Base-by-base conservation (phyloP, 192 early-diverging fungal genomes). In the Chytriomyces hyalinus region DNA sequence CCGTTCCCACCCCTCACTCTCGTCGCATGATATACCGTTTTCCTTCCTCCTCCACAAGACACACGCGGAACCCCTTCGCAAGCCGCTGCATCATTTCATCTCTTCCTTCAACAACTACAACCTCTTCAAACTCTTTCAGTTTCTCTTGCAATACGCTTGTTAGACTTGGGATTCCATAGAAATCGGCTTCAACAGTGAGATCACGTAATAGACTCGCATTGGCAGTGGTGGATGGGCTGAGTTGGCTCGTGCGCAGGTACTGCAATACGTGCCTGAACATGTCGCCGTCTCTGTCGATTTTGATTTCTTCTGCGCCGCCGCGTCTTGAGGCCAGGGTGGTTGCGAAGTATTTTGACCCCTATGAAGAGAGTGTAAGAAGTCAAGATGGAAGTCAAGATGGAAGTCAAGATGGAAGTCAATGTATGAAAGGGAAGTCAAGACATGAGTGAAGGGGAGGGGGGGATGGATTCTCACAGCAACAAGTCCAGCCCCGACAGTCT, bases 11-110 rank as follows among this genome's bases (percentile, higher is more conserved):
- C 0, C 36, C 36, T 36, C 36, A 57, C 53, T 71, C 70, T 44
- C 63, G 44, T 36, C 66, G 64, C 73, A 75, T 75, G 24, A 75
- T 66, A 15, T 50, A 75, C n/a, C 72, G 57, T 36, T 74, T 74
- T 20, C 36, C 36, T 36, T 36, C 36, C n/a, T 75, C 73, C 47
- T 75, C 73, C 10, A 75, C 64, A 11, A 75, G 47, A 9, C 53
- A 66, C 7, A 75, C 73, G 22, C 66, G 64, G 26, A 48, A 75
- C 11, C 73, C 73, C 10, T 51, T 46, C 13, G 63, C 73, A 47
- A 75, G 51, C 4, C 47, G n/a, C 22, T 49, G 13, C 44, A 75
- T 20, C 63, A 75, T 65, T 53, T 75, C 73, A 24, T 65, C 73
- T 9, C 73, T 5, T 17, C 63, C 49, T 45, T 24, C 28, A 6